Conservation (phyloP, 305 asterid genomes). For the Solanum aculeatissimum region DNA sequence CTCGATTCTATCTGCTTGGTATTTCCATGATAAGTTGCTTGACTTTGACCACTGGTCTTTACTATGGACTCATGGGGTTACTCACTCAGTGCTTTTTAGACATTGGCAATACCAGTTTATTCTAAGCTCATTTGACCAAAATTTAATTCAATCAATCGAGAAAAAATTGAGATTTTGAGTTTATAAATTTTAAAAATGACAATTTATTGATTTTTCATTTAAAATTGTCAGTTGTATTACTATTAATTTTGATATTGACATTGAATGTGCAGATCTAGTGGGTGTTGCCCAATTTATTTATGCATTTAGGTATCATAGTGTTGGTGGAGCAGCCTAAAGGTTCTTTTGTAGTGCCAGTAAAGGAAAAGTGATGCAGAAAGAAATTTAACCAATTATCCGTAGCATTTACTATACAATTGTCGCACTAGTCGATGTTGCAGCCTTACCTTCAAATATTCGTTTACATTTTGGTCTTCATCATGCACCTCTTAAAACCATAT, state of each 20-base stretch:
- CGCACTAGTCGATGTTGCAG: not conserved
- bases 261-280: not conserved
- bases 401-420: not conserved
- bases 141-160: not conserved
- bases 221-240: not conserved
- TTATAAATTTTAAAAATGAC: not conserved
- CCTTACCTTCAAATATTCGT: not conserved
- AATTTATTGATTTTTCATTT: too few species aligned
- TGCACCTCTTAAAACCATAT: not conserved
- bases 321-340: not conserved
- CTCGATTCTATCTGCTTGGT: not conserved
- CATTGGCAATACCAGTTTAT: not conserved
- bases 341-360: not conserved
- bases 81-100: not conserved
- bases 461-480: not conserved
- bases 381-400: not conserved
- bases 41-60: not conserved
- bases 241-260: not conserved
- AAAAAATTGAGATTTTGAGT: not conserved
- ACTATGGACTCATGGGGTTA: not conserved
- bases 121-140: not conserved
- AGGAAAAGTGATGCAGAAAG: not conserved
- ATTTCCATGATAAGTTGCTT: not conserved
- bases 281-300: not conserved
- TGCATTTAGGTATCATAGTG: not conserved